Conservation (phyloP, 2,329 filamentous ascomycete species). For the Calonectria naviculata region DNA sequence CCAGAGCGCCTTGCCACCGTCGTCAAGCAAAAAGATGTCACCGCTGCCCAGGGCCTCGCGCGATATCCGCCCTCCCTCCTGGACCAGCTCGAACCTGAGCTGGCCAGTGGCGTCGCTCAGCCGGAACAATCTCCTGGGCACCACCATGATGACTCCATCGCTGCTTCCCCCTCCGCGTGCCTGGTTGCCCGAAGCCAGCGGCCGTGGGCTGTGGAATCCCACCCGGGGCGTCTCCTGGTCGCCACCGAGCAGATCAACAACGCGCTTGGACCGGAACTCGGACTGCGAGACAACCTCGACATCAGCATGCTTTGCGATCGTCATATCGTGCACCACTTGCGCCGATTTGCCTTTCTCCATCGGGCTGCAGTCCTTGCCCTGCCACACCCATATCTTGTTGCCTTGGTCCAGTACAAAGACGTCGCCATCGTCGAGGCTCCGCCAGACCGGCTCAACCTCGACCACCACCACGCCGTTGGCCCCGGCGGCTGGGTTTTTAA, state of each 20-base stretch:
- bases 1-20: constrained; percentile 69
- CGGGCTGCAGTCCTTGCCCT: constrained; percentile 71
- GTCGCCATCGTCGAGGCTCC: constrained; percentile 72
- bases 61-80: constrained; percentile 60
- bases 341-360: constrained; percentile 78
- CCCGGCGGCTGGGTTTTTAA: constrained; percentile 65
- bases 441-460: constrained; percentile 71
- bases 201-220: constrained; percentile 55
- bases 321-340: constrained; percentile 74
- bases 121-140: constrained; percentile 63
- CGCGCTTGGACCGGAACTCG: constrained; percentile 64
- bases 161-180: constrained; percentile 24
- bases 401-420: constrained; percentile 73
- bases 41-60: constrained; percentile 64
- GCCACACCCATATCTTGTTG: constrained; percentile 77
- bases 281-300: constrained; percentile 73
- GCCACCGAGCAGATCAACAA: constrained; percentile 68
- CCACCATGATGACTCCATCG: background rate
- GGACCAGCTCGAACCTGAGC: constrained; percentile 68
- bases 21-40: constrained; percentile 72
- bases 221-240: constrained; percentile 51
- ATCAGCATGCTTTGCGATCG: constrained; percentile 70
- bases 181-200: constrained; percentile 46
- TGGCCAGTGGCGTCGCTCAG: constrained; percentile 71
- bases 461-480: constrained; percentile 66